These are phyloP conservation scores for Glarea lozoyensis DNA, from an alignment of 495 filamentous ascomycete genomes.

Conservation along the genomic window DNA sequence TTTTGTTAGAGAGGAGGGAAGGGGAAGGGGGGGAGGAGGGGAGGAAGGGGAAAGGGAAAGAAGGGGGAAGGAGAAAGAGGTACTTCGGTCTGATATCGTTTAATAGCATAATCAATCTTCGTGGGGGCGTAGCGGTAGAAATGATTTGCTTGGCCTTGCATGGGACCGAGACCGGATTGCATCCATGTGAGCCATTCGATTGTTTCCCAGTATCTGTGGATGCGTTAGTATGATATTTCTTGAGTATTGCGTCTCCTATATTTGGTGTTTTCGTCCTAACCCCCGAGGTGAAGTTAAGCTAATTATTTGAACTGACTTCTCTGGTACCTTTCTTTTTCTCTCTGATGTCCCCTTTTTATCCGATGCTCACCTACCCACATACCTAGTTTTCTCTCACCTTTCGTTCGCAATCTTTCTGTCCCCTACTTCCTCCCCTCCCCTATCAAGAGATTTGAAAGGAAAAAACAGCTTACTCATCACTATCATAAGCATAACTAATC, in stretches of 20 bases:
- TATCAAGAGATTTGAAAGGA: not conserved
- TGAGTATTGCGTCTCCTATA: too few species aligned
- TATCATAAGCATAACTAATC: slow-evolving; percentile 57
- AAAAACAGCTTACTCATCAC: slow-evolving; percentile 9
- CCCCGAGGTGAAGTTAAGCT: too few species aligned
- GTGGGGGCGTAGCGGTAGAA: slow-evolving; percentile 82
- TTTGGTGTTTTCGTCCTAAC: too few species aligned
- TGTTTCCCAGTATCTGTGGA: slow-evolving; percentile 56
- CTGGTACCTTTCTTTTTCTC: too few species aligned
- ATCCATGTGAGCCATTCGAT: slow-evolving; percentile 68
- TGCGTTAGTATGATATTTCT: too few species aligned
- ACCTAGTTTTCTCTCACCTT: slow-evolving; percentile 33
- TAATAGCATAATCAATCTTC: slow-evolving; percentile 75
- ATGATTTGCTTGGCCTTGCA: slow-evolving; percentile 90
- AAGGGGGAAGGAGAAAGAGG: too few species aligned
- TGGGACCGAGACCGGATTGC: slow-evolving; percentile 75
- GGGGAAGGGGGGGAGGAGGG: too few species aligned
- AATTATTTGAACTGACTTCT: too few species aligned
- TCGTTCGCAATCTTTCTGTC: not conserved
- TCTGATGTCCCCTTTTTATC: too few species aligned
- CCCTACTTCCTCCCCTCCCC: not conserved
- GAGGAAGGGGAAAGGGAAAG: too few species aligned
- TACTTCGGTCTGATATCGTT: slow-evolving; percentile 73
- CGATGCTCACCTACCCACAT: not conserved
- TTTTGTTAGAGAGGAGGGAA: too few species aligned